Evolutionary conservation across 2,329 filamentous ascomycete species (phyloP), one percentile per base, ranked within the genome.

Genomic region (Lasiodiplodia sp.): DNA sequence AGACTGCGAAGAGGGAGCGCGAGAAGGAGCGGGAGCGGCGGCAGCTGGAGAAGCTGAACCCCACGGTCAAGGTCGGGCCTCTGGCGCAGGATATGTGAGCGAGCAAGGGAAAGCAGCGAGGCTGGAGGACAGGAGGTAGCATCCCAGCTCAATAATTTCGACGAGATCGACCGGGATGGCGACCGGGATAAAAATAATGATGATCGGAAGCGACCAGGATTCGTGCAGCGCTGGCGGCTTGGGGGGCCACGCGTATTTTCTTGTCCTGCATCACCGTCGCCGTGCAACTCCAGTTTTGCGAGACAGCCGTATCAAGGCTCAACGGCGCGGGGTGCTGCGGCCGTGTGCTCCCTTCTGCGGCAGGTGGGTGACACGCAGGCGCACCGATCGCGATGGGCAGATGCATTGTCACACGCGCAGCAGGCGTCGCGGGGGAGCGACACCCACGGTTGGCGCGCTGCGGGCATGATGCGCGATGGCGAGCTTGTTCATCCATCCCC

Each of bases 11-110:
- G 64, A 80, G 77, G 47, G 71, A 78, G 53, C 79, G 78, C 67
- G 76, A 79, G 69, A 80, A 77, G 47, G 70, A 78, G 55, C 79
- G 78, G 67, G 76, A 79, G 69, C 78, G 80, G 16, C 77, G 81
- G 66, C 81, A 83, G 63, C 84, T 87, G 57, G 86, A 53, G 34
- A 68, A 64, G 66, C 66, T 68, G 51, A 68, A 68, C 25, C 66
- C 66, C 31, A 40, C 51, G 51, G 58, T 68, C 49, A 37, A 40
- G 28, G 57, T 68, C 25, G 66, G 66, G 37, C 66, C 66, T 16
- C 58, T 68, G 40, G 44, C 40, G 40, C 28, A n/a, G 16, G 58
- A 63, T 23, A 12, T 6, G 16, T 63, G 58, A 60, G 10, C 21
- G 21, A 16, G 38, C 18, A n/a, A 47, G 16, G 57, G 28, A 49